Evolutionary conservation across 306 rosid species (phyloP), one percentile per base, ranked within the genome.

Genomic region (Medicago ruthenica): DNA sequence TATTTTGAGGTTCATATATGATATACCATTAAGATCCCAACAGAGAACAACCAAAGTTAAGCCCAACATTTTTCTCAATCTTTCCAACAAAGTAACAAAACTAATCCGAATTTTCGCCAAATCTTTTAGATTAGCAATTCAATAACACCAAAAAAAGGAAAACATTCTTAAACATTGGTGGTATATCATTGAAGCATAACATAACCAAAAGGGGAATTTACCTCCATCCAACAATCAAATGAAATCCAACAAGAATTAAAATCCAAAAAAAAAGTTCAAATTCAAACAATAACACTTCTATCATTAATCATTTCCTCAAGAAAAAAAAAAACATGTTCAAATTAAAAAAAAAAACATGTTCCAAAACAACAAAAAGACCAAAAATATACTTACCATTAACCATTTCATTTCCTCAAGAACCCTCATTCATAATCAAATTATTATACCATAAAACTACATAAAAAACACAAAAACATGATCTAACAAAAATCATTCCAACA

Each of bases 121-220:
- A 75, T 47, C 74, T 13, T 41, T 37, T 17, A 59, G 50, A 37
- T 61, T 45, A 67, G 39, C 42, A 70, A 78, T 63, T 62, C 17
- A 67, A 22, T 12, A 53, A 53, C 68, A 34, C 27, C 14, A 45
- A 21, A 41, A 50, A 9, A 11, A 18, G 10, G 17, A 37, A 37
- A 20, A 9, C 63, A 47, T 21, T 39, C 40, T 17, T 16, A 9
- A 70, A 70, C 17, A 67, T 66, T 48, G 54, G 2, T 69, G 18
- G 1, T 1, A 9, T 48, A 8, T 21, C 50, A 45, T 47, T 54
- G 31, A 1, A 72, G 42, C 6, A 47, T 8, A 18, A 17, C 12
- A 59, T n/a, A 63, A 63, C 47, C 71, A 5, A 69, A 62, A 69
- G 14, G 37, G 14, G 9, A 18, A 76, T 47, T 41, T 12, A 41